Evolutionary conservation across 192 early-diverging fungal species (phyloP), one percentile per base, ranked within the genome.

Genomic region (Linnemannia exigua): DNA sequence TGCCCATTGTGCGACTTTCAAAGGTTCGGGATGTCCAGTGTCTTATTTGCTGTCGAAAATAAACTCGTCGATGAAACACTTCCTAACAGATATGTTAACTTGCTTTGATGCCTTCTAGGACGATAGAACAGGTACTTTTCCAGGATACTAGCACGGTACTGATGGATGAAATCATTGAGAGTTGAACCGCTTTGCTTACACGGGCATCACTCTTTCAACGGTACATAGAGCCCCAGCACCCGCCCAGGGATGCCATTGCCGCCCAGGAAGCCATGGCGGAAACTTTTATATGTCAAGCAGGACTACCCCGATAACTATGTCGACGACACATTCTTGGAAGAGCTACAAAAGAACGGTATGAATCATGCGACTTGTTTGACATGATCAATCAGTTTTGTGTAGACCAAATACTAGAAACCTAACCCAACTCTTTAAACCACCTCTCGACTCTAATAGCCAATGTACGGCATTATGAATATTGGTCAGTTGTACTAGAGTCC

Each of bases 261-360:
- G 14, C 82, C 74, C 7, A 82, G 80, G 54, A 7, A 71, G 6
- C 89, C 91, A 28, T 98, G 96, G 97, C 89, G 93, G 44, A 97
- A 95, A 87, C 77, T 97, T 1, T 83, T 98, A 73, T 98, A 96
- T 86, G 93, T 97, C 54, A 93, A 94, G 73, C 97, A 98, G 83
- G 93, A 94, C 50, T 98, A 94, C 73, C 94, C 96, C 9, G 98
- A 99, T 84, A 96, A 98, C 87, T 96, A 98, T 87, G 96, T 98
- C 1, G 97, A 98, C 79, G 90, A 90, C 44, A 94, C 95, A 4
- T 99, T 99, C 81, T 80, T 99, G 63, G 93, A 95, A 82, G 92
- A 95, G 79, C 89, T 99, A 76, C 95, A 96, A 80, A 96, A 96
- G 88, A 99, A 98, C 88, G 95, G 93, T 94, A 90, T 71, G 66